A percentile compares a stretch with the other conserved stretches of the same genome.
phyloP scores from a whole-genome alignment of 202 grass and related monocot genomes.

The Elaeis oleifera region DNA sequence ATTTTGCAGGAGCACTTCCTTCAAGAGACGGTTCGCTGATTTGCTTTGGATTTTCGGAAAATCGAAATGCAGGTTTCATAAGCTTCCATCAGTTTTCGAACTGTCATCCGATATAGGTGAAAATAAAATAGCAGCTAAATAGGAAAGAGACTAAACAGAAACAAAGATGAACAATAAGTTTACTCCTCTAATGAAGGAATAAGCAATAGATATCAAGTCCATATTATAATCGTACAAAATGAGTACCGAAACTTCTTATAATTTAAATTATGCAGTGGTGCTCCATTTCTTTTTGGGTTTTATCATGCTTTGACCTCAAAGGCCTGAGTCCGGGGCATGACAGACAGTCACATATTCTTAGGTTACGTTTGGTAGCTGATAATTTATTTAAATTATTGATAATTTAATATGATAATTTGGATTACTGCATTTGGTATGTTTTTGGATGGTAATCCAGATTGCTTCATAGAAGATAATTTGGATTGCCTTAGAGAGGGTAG shows the following conservation, averaged over 20 bases:
- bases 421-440: too few species aligned
- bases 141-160: conserved; percentile 2
- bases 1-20: conserved; percentile 51
- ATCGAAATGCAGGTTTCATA: conserved; percentile 61
- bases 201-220: too few species aligned
- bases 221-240: background rate
- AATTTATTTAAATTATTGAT: too few species aligned
- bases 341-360: too few species aligned
- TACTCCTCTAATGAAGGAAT: too few species aligned
- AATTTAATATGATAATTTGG: too few species aligned
- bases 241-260: background rate
- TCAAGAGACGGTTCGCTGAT: conserved; percentile 60
- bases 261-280: background rate
- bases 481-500: too few species aligned
- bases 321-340: too few species aligned
- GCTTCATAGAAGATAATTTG: too few species aligned
- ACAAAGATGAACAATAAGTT: conserved; percentile 6
- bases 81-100: conserved; percentile 64
- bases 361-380: too few species aligned
- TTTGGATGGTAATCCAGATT: too few species aligned
- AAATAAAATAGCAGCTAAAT: background rate
- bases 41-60: conserved; percentile 58
- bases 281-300: conserved; percentile 57
- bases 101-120: conserved; percentile 54
- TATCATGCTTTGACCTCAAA: too few species aligned